phyloP scores from a whole-genome alignment of 768 basidiomycete genomes.

The Termitomyces sp. region DNA sequence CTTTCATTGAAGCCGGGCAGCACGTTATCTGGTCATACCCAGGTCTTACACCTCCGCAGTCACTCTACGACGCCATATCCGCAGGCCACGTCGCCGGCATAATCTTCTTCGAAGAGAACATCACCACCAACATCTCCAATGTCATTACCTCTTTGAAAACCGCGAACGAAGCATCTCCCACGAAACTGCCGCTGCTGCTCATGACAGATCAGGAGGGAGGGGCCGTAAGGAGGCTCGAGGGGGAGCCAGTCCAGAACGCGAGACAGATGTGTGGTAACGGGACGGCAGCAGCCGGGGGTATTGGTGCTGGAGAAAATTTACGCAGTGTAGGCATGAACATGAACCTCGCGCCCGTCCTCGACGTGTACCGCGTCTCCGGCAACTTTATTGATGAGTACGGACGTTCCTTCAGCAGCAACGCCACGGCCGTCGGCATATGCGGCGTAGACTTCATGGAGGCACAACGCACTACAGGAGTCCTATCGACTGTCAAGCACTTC shows the following conservation, averaged over 20 bases:
- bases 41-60: background rate
- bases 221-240: background rate
- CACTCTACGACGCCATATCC: background rate
- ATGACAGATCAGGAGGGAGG: background rate
- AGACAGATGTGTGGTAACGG: background rate
- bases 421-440: background rate
- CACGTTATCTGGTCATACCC: background rate
- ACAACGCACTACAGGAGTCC: background rate
- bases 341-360: background rate
- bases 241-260: background rate
- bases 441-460: background rate
- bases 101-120: background rate
- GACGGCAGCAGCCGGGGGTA: background rate
- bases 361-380: background rate
- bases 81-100: background rate
- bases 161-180: background rate
- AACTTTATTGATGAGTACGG: background rate
- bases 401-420: background rate
- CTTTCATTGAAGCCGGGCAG: background rate
- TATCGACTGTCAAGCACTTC: background rate
- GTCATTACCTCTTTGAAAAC: background rate
- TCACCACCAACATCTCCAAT: background rate
- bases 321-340: background rate
- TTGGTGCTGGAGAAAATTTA: background rate
- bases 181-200: background rate